Conservation (phyloP, 352 stramenopile species). For the Pseudoperonospora humuli region DNA sequence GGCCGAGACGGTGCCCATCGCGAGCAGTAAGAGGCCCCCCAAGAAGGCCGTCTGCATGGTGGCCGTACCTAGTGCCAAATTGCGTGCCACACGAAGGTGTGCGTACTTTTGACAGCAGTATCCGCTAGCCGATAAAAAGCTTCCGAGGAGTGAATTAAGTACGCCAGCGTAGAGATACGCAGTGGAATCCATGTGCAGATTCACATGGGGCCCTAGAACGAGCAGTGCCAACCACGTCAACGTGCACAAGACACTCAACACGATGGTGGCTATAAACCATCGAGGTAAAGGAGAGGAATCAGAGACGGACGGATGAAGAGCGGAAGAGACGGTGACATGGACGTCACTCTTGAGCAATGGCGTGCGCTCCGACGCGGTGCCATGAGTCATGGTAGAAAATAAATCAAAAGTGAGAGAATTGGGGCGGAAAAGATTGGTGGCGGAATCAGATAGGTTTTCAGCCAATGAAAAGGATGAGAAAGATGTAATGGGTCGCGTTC, state of each 20-base stretch:
- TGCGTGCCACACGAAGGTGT: slow-evolving; percentile 44
- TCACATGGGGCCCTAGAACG: slow-evolving; percentile 30
- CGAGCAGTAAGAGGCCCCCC: slow-evolving; percentile 48
- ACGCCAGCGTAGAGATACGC: slow-evolving; percentile 60
- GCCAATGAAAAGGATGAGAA: too few species aligned
- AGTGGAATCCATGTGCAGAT: slow-evolving; percentile 17
- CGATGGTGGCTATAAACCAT: slow-evolving; percentile 43
- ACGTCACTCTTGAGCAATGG: slow-evolving; percentile 19
- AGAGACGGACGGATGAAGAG: not conserved
- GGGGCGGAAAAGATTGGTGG: too few species aligned
- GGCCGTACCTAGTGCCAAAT: slow-evolving; percentile 42
- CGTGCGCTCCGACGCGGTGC: slow-evolving; percentile 27
- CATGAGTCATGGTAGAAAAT: too few species aligned
- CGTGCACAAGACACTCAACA: slow-evolving; percentile 34
- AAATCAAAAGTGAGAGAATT: too few species aligned
- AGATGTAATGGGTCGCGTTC: too few species aligned
- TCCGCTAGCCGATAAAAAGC: slow-evolving; percentile 66
- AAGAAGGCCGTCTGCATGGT: slow-evolving; percentile 56
- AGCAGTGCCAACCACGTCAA: slow-evolving; percentile 46
- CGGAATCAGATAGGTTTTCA: too few species aligned
- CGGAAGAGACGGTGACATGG: slow-evolving; percentile 1
- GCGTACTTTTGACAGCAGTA: slow-evolving; percentile 79
- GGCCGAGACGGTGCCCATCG: slow-evolving; percentile 58
- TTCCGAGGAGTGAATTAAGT: slow-evolving; percentile 66
- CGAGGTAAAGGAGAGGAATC: slow-evolving; percentile 26